Evolutionary conservation across 257 asterid genomes (phyloP).

Genomic region (Phtheirospermum japonicum): DNA sequence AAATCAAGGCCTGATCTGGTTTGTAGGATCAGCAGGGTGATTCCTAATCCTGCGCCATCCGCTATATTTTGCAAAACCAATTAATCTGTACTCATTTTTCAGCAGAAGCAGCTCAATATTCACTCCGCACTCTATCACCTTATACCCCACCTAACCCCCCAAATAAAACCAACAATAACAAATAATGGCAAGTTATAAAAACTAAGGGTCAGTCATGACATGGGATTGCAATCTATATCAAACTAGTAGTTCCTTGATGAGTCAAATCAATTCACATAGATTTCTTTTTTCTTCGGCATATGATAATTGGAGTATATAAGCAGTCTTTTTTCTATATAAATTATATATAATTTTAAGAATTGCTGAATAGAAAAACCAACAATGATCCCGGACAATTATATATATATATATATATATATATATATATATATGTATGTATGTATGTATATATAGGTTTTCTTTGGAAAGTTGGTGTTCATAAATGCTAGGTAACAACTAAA

Average conservation of each 20-base stretch:
- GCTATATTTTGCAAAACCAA: not conserved
- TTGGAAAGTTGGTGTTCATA: slow-evolving; percentile 18
- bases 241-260: slow-evolving; percentile 2
- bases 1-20: slow-evolving; percentile 3
- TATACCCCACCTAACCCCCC: too few relatives aligned
- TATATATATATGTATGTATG: too few relatives aligned
- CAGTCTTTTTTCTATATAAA: too few relatives aligned
- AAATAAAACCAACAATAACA: too few relatives aligned
- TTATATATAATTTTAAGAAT: too few relatives aligned
- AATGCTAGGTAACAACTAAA: slow-evolving; percentile 24
- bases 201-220: not conserved
- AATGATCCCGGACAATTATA: not conserved
- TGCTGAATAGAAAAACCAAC: slow-evolving; percentile 1
- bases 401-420: too few relatives aligned
- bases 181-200: not conserved
- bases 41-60: slow-evolving; percentile 4
- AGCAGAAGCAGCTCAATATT: not conserved
- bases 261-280: not conserved
- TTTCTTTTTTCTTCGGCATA: slow-evolving; percentile 11
- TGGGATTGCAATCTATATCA: slow-evolving; percentile 7
- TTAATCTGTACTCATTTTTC: not conserved
- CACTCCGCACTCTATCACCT: too few relatives aligned
- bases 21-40: not conserved
- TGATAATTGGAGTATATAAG: too few relatives aligned
- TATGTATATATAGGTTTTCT: not conserved